Percentiles rank a stretch among this genome's conserved stretches.
Conservation (phyloP, 2,329 filamentous ascomycete genomes). For the Beauveria asiatica region DNA sequence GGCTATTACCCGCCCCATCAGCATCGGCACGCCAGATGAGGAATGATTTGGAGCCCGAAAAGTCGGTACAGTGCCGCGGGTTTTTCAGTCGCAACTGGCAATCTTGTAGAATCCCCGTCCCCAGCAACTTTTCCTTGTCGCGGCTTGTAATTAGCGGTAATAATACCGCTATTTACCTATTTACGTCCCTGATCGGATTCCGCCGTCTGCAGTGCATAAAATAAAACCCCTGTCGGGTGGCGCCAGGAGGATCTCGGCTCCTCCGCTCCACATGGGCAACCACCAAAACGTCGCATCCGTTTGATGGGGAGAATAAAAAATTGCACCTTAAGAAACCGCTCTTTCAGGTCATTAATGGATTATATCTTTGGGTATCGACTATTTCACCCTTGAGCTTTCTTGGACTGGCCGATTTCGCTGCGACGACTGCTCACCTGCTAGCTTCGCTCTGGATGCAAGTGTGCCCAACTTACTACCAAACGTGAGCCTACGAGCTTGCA, state of each 20-base stretch:
- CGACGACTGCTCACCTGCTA: neutral
- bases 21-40: neutral
- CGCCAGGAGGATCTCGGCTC: neutral
- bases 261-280: neutral
- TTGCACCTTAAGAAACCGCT: neutral
- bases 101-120: neutral
- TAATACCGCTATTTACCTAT: no score
- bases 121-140: neutral
- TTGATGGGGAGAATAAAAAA: no score
- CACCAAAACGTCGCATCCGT: neutral
- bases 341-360: neutral
- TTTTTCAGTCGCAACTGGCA: neutral
- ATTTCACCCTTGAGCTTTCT: neutral
- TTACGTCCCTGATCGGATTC: neutral
- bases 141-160: no score
- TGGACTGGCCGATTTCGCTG: neutral
- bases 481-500: neutral
- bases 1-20: neutral
- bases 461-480: no score
- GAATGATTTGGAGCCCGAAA: neutral
- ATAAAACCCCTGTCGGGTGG: neutral
- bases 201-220: neutral
- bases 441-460: neutral
- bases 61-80: no score
- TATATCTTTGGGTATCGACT: neutral